Base-by-base conservation (phyloP, 2,329 filamentous ascomycete genomes). In the Fusarium sp. region DNA sequence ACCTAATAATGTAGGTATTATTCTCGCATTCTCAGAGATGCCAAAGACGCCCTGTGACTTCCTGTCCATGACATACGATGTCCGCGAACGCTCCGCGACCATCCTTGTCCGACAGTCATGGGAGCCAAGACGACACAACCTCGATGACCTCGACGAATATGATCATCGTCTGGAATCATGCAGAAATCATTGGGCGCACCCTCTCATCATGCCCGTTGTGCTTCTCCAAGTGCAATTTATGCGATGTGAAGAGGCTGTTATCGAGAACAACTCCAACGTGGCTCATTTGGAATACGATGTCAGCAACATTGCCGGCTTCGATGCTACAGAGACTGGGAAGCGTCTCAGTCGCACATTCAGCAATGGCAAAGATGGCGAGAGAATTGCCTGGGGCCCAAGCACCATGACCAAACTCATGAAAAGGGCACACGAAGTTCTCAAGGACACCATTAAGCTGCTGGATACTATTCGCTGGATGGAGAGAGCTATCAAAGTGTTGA, bases 401-500 rank as follows among this genome's bases (percentile, higher is more conserved):
- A 84, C 84, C 53, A 85, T 85, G 66, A 85, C 85, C 7, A 82
- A 84, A 55, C 80, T 86, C 24, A 86, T 86, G 85, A 86, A 86
- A 74, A 81, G 84, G 55, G 84, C 84, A 0, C 85, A 86, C 41
- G 84, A 85, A 45, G 84, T 85, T 3, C 77, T 86, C 30, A 85
- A 85, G 62, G 83, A 82, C 18, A 83, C 83, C 3, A 85, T 86
- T 57, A 83, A 85, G 62, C 76, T 86, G 14, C 79, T 86, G 2
- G 84, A 86, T 54, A 86, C 85, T 3, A 80, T 86, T 38, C 78
- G 83, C 28, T 86, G 85, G 85, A 85, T 86, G 82, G 85, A 86
- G 69, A 81, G 85, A 13, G 84, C 83, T 4, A 76, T 86, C 39
- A 85, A 84, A 70, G 79, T 86, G 22, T 77, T 86, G 62, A 81